These are phyloP conservation scores for grape (Vitis vinifera) DNA, from an alignment of 164 flowering plant genomes.

Conservation along the genomic window DNA sequence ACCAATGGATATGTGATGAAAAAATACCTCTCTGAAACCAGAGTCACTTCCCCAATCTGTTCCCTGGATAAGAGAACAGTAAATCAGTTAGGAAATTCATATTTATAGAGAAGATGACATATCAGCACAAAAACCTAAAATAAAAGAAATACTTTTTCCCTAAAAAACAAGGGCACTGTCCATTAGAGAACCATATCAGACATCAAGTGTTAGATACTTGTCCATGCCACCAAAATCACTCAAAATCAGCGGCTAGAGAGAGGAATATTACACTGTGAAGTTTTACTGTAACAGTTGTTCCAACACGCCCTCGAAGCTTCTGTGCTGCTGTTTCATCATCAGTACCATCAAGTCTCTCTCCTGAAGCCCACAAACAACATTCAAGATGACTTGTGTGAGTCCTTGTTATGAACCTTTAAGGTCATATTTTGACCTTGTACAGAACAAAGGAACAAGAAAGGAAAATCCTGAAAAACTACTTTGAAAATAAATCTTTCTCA, in stretches of 20 bases:
- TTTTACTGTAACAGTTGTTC: conserved; percentile 85
- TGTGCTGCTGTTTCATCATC: conserved; percentile 89
- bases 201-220: not conserved
- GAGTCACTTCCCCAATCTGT: conserved; percentile 35
- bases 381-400: not conserved
- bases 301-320: conserved; percentile 86
- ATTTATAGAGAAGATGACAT: too few species aligned
- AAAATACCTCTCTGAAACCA: conserved; percentile 68
- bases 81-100: not conserved
- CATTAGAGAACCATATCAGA: too few species aligned
- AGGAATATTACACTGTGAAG: conserved; percentile 50
- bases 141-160: not conserved
- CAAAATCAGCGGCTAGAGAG: not conserved
- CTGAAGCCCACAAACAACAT: conserved; percentile 34
- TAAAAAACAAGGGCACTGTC: not conserved
- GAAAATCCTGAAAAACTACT: not conserved
- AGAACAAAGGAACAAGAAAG: not conserved
- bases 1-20: not conserved
- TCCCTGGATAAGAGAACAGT: conserved; percentile 46
- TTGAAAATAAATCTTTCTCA: too few species aligned
- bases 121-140: not conserved
- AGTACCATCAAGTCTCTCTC: conserved; percentile 82
- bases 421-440: not conserved
- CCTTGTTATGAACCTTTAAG: too few species aligned
- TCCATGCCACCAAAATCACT: too few species aligned